Evolutionary conservation across 1,139 yeast genomes (phyloP), one percentile per base, ranked within the genome.

Genomic region (Suhomyces chickasaworum): DNA sequence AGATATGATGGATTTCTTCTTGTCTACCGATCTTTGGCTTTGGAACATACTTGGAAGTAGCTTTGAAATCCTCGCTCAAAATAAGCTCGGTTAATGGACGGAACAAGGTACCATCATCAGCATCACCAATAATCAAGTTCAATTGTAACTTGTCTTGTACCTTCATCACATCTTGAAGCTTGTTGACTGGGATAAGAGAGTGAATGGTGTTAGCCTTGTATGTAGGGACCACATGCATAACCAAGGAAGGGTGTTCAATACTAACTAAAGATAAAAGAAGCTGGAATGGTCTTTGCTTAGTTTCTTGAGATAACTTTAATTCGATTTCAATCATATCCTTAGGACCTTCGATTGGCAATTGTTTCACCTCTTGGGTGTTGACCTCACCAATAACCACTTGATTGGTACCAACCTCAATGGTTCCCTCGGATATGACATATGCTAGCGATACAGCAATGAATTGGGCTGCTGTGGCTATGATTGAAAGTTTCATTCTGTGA

Each of bases 1-100:
- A 90, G 40, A 72, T 66, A 63, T 89, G 95, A 54, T 72, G 72
- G 55, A 90, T 86, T 65, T 87, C 95, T 7, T 86, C 83, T 62
- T 77, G 68, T 23, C 71, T 60, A 2, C 78, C 83, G 49, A 80
- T 67, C 58, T 78, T 72, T n/a, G 75, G 66, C 47, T 65, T 59
- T 16, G 48, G 48, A 9, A 51, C 55, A 49, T 71, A 61, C 7
- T 58, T 58, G 20, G 59, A 45, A 12, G 65, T 50, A 2, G 48
- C 53, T 45, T 60, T 56, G 46, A 73, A 59, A 17, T 64, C 69
- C 4, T 54, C 58, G 37, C 65, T 44, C n/a, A 77, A 75, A 15
- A 64, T 45, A 21, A 75, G 46, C 49, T 72, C 73, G 13, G 63
- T 69, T 55, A 73, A 63, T 23, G 59, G 54, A 46, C 59, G 61